Base-by-base conservation (phyloP, 2,329 filamentous ascomycete genomes). In the Colletotrichum filicis region DNA sequence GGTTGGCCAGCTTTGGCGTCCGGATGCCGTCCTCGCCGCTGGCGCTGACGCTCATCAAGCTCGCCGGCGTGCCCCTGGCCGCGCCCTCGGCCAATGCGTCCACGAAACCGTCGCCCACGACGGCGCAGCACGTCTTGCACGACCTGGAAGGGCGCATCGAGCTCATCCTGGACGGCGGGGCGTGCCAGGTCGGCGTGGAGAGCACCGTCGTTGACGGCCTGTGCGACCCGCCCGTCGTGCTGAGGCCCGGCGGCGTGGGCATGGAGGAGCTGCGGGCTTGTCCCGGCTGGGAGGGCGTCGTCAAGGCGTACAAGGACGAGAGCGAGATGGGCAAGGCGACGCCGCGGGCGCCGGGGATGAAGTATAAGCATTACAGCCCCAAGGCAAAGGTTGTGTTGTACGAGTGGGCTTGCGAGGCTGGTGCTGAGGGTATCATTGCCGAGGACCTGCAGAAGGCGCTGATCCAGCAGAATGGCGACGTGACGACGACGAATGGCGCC, bases 361-460 rank as follows among this genome's bases (percentile, higher is more conserved):
- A 99, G 83, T 99, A 99, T 81, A 94, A 97, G 80, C 97, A 99
- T 81, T 99, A 99, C 79, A 97, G 95, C 56, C 97, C 97, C 1
- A 94, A 92, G 81, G 97, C 97, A 1, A 91, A 88, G 58, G 95
- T 99, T 2, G 85, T 97, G 16, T 86, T 98, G 1, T 97, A 95
- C 79, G 94, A 98, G 80, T 83, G 89, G 30, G 82, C 79, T 49
- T 84, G 79, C 80, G 74, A 73, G 14, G 76, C 74, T 12, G 81
- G 83, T 26, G 75, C 76, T 56, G 78, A 79, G 11, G 85, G 85
- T 8, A 78, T 87, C 46, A 75, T 79, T 14, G 22, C 74, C 6
- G 79, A 79, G 32, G 86, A 87, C 55, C 65, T 84, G 5, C 78
- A 78, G 49, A 58, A 72, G 8, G 78, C 76, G 1, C 71, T 78